Evolutionary conservation across 306 rosid genomes (phyloP).

Genomic region (Purshia tridentata): DNA sequence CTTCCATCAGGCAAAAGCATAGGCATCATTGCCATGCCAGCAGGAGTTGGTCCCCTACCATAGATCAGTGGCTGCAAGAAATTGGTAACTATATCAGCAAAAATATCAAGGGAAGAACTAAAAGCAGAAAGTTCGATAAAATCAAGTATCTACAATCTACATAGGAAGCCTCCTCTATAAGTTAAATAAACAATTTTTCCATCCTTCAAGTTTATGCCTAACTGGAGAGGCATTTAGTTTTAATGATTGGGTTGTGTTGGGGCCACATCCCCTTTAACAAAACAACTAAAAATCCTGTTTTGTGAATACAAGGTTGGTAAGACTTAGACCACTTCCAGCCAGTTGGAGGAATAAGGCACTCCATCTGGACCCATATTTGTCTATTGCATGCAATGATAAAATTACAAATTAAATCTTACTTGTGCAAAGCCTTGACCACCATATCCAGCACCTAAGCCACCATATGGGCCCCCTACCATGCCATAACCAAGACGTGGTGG

Average conservation of each 20-base stretch:
- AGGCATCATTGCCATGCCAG: conserved; percentile 71
- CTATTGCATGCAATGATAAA: conserved; percentile 8
- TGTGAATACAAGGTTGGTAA: not conserved
- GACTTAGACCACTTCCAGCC: not conserved
- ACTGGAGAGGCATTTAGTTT: not conserved
- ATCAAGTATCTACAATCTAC: not conserved
- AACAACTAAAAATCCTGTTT: not conserved
- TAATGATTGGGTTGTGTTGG: not conserved
- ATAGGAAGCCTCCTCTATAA: not conserved
- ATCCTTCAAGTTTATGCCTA: not conserved
- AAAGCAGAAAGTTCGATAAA: not conserved
- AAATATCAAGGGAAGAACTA: not conserved
- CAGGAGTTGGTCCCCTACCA: conserved; percentile 58
- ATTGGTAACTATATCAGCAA: conserved; percentile 33
- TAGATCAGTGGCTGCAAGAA: conserved; percentile 64
- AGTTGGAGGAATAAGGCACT: not conserved
- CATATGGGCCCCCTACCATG: conserved; percentile 51
- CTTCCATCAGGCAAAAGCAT: conserved; percentile 73
- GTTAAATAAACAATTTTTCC: not conserved
- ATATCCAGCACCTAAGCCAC: conserved; percentile 56
- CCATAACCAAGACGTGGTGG: conserved; percentile 59
- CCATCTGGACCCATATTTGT: not conserved
- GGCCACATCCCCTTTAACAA: not conserved
- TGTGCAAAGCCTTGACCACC: conserved; percentile 58
- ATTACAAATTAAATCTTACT: conserved; percentile 42